Evolutionary conservation across 164 flowering plant species (phyloP).

Genomic region (Sedum album): DNA sequence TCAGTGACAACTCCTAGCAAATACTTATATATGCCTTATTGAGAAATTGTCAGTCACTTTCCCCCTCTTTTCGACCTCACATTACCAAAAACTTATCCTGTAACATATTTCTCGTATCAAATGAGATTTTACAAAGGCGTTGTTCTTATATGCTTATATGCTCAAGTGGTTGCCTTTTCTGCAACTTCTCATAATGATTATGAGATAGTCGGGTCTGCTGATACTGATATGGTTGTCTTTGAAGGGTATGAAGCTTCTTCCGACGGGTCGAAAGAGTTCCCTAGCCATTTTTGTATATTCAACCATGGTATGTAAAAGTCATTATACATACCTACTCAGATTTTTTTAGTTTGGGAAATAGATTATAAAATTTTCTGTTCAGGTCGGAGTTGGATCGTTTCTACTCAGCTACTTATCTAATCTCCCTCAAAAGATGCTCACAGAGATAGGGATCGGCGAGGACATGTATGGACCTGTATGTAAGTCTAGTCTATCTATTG

Average conservation of each 20-base stretch:
- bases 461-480: conserved; percentile 91
- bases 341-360: background rate
- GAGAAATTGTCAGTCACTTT: background rate
- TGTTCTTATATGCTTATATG: background rate
- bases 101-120: background rate
- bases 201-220: background rate
- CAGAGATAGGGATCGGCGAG: conserved; percentile 65
- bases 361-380: conserved; percentile 11
- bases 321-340: background rate
- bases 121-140: background rate
- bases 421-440: conserved; percentile 38
- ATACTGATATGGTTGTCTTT: conserved; percentile 6
- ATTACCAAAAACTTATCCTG: background rate
- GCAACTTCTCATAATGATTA: background rate
- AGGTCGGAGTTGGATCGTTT: conserved; percentile 82
- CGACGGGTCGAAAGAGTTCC: conserved; percentile 73
- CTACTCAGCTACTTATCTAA: conserved; percentile 54
- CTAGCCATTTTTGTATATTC: conserved; percentile 67
- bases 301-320: conserved; percentile 42
- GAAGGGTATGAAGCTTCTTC: conserved; percentile 97
- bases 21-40: background rate
- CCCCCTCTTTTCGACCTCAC: background rate
- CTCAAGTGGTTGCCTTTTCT: background rate
- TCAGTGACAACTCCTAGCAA: too few relatives aligned
- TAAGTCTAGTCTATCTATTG: conserved; percentile 32